Conservation (phyloP, 2,329 filamentous ascomycete species). For the Colletotrichum acutatum region DNA sequence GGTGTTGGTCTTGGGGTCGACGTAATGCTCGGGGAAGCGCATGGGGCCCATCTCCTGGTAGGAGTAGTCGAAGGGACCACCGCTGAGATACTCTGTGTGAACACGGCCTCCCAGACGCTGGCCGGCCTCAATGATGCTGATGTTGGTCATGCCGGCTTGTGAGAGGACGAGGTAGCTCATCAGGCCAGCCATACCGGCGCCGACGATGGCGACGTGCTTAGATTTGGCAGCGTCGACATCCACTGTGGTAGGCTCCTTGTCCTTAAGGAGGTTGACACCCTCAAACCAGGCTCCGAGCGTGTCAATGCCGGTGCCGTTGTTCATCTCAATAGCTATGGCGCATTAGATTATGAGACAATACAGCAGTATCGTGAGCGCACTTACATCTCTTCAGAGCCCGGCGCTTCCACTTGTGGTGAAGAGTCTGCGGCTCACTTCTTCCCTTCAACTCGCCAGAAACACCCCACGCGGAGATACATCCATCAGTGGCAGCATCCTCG, state of each 20-base stretch:
- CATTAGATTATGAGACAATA: conserved; percentile 37
- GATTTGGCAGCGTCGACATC: conserved; percentile 65
- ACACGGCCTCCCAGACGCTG: conserved; percentile 72
- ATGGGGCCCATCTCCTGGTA: conserved; percentile 77
- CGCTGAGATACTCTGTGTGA: conserved; percentile 70
- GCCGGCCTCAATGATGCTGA: conserved; percentile 71
- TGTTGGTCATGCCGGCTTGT: conserved; percentile 66
- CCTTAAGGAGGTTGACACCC: conserved; percentile 67
- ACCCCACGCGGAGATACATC: conserved; percentile 55
- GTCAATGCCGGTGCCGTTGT: conserved; percentile 60
- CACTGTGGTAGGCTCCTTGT: conserved; percentile 62
- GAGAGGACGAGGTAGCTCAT: conserved; percentile 66
- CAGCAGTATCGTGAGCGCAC: neutral
- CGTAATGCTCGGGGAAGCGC: conserved; percentile 68
- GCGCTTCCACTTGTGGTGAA: conserved; percentile 42
- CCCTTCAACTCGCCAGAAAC: conserved; percentile 44
- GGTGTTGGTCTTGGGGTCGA: conserved; percentile 62
- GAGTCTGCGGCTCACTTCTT: conserved; percentile 47
- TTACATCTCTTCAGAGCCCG: conserved; percentile 35
- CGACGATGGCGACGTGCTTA: conserved; percentile 71
- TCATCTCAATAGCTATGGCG: conserved; percentile 54
- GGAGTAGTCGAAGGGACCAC: conserved; percentile 69
- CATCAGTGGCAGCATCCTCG: conserved; percentile 40
- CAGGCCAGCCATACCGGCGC: conserved; percentile 73
- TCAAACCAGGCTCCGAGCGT: conserved; percentile 72